Percentiles rank a stretch among this genome's conserved stretches.
These are phyloP conservation scores for Wallacemonas collosoma DNA, from an alignment of 208 protist genomes.

Conservation along the genomic window DNA sequence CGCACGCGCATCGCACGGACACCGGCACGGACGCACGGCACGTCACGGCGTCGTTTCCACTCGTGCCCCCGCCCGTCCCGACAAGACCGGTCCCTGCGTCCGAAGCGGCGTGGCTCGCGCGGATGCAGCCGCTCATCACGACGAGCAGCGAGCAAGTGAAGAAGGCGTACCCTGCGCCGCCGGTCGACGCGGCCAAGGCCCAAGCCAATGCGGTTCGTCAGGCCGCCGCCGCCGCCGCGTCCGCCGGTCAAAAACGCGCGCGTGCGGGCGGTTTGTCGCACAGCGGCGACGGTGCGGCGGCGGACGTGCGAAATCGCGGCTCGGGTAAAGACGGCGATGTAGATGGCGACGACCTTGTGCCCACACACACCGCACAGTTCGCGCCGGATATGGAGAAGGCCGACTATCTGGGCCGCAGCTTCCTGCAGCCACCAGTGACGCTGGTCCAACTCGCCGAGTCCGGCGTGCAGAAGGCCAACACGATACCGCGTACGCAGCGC, in stretches of 20 bases:
- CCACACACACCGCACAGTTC: conserved; percentile 28
- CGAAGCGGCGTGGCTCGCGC: neutral
- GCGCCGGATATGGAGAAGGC: conserved; percentile 47
- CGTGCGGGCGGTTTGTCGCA: neutral
- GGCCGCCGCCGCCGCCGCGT: neutral
- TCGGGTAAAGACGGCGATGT: neutral
- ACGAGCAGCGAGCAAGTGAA: conserved; percentile 34
- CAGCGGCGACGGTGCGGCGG: conserved; percentile 15
- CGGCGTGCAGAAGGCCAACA: conserved; percentile 28
- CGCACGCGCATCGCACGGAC: neutral
- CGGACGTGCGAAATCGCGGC: neutral
- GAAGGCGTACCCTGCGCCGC: conserved; percentile 43
- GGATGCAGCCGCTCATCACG: conserved; percentile 41
- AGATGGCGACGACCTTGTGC: conserved; percentile 7
- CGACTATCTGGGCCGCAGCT: conserved; percentile 79
- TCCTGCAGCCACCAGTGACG: conserved; percentile 63
- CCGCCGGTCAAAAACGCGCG: conserved; percentile 16
- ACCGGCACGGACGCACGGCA: neutral
- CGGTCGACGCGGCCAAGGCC: conserved; percentile 22
- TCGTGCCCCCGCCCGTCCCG: conserved; percentile 2
- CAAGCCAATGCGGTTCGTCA: conserved; percentile 5
- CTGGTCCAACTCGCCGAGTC: conserved; percentile 39
- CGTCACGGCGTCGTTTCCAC: neutral
- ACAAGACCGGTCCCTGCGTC: neutral
- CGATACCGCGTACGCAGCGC: conserved; percentile 47